phyloP scores from a whole-genome alignment of 306 rosid genomes.

The Acacia crassicarpa region DNA sequence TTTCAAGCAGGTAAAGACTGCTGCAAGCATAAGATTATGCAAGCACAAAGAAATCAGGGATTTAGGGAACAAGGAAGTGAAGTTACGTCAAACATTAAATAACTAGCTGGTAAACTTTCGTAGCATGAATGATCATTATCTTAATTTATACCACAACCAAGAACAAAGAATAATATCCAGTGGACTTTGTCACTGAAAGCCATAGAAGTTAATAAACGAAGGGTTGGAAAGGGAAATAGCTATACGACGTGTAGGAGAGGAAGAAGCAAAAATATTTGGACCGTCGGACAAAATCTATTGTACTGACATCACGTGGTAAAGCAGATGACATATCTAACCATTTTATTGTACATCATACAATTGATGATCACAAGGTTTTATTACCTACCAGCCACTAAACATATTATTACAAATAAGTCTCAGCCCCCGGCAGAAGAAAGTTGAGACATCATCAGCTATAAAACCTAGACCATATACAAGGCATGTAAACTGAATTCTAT shows the following conservation, averaged over 20 bases:
- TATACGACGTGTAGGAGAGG: not conserved
- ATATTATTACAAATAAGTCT: not conserved
- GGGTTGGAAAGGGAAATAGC: not conserved
- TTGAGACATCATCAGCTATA: not conserved
- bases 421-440: not conserved
- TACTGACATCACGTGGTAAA: not conserved
- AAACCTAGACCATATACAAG: slow-evolving; percentile 39
- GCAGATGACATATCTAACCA: not conserved
- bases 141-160: not conserved
- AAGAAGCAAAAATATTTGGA: not conserved
- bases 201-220: not conserved
- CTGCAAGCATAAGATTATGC: not conserved
- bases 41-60: not conserved
- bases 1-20: not conserved
- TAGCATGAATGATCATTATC: not conserved
- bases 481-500: slow-evolving; percentile 31
- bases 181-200: not conserved
- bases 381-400: not conserved
- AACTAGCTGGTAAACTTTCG: not conserved
- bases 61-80: not conserved
- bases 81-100: not conserved
- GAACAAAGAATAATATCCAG: not conserved
- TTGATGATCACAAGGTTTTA: slow-evolving; percentile 10
- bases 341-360: slow-evolving; percentile 14
- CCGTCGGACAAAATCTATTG: not conserved